Percentiles rank a stretch among this genome's conserved stretches.
These are phyloP conservation scores for Bauhinia variegata DNA, from an alignment of 306 rosid genomes.

Conservation along the genomic window DNA sequence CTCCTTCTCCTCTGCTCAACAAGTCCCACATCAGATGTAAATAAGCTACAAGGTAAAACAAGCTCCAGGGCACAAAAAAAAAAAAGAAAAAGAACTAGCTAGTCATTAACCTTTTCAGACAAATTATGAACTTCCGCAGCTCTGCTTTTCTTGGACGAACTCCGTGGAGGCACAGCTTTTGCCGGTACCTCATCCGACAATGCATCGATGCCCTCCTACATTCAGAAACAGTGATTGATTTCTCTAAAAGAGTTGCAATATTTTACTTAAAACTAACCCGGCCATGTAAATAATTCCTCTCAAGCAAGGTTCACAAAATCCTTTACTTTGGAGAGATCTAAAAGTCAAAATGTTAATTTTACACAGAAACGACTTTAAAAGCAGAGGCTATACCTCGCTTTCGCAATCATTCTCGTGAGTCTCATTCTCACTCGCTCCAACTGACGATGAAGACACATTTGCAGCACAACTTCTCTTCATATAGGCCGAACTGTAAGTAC, in stretches of 20 bases:
- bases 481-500: not conserved
- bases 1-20: slow-evolving; percentile 90
- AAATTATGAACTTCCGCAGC: slow-evolving; percentile 98
- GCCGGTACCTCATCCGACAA: slow-evolving; percentile 55
- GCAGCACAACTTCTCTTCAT: slow-evolving; percentile 25
- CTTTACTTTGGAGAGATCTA: slow-evolving; percentile 2
- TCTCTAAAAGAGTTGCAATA: not conserved
- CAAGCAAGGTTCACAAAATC: slow-evolving; percentile 21
- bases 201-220: slow-evolving; percentile 82
- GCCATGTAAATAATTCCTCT: not conserved
- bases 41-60: slow-evolving; percentile 16
- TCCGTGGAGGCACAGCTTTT: slow-evolving; percentile 46
- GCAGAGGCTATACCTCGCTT: slow-evolving; percentile 61
- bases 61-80: not conserved
- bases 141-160: slow-evolving; percentile 89
- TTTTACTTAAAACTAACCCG: slow-evolving; percentile 2
- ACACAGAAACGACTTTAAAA: slow-evolving; percentile 16
- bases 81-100: too few relatives aligned
- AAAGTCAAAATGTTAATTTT: slow-evolving; percentile 9
- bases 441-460: slow-evolving; percentile 60
- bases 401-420: slow-evolving; percentile 83
- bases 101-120: slow-evolving; percentile 77
- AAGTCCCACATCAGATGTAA: slow-evolving; percentile 28
- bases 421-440: slow-evolving; percentile 62
- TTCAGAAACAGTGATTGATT: slow-evolving; percentile 11